Base-by-base conservation (phyloP, 352 stramenopile species). In the Pythium myriotylum region DNA sequence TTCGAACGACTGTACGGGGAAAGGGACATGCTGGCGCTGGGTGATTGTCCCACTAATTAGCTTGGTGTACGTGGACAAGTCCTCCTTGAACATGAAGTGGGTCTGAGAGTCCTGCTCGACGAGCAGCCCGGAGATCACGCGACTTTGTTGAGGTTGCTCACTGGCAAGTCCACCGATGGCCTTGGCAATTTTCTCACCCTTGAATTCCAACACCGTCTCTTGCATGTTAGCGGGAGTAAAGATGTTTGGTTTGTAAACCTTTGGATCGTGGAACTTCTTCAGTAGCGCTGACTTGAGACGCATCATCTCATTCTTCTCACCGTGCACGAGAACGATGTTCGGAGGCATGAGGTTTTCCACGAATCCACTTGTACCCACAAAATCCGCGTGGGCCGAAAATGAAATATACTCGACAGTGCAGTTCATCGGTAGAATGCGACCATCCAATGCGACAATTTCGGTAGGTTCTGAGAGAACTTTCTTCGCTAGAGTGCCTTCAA, bases 251-350 rank as follows among this genome's bases (percentile, higher is more conserved):
- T 88, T 74, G 72, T 95, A 92, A 27, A 84, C 67, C 59, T 92
- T 95, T 8, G 86, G 79, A 59, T 95, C 82, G 86, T 91, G 84
- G 61, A 95, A 95, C 64, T 97, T 96, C 57, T 95, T 94, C 29
- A 80, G 81, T 37, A 99, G 65, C 16, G 91, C 94, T 32, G 86
- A 92, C 66, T 98, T 98, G 41, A 99, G 71, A 54, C 94, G 81
- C 72, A 97, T 97, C 95, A 99, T 99, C 74, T 99, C 94, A 62
- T 98, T 97, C 70, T 98, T 98, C 61, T 98, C 92, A n/a, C 97
- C 97, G 67, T 99, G 95, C 7, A 99, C 96, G 2, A 97, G 87
- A 19, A 99, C 96, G 66, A 97, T 97, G 65, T 97, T 96, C 0
- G 90, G 88, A n/a, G 92, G 91, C 27, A 93, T 84, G 5, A 98